A percentile compares a stretch with the other conserved stretches of the same genome.
Evolutionary conservation across 352 stramenopile species (phyloP).

Genomic region (Pythium aquatile): DNA sequence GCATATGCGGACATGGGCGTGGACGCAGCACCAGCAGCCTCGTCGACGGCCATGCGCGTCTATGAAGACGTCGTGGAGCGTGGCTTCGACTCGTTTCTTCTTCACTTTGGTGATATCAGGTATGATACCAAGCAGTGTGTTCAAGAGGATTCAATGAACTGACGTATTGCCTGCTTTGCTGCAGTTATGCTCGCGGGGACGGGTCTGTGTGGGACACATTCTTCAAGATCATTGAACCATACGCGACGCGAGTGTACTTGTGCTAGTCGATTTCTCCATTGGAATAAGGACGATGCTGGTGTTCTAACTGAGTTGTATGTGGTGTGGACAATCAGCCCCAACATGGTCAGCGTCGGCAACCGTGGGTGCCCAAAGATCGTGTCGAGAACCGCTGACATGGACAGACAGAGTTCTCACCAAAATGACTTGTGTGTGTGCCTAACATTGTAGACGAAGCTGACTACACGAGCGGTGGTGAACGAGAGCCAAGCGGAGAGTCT

Average conservation of each 20-base stretch:
- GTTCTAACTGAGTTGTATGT: too few species aligned
- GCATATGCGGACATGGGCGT: conserved; percentile 64
- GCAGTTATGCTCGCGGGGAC: conserved; percentile 63
- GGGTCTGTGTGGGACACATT: conserved; percentile 72
- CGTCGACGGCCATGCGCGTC: conserved; percentile 56
- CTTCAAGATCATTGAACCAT: conserved; percentile 69
- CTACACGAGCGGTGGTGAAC: conserved; percentile 51
- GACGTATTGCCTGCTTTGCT: not conserved
- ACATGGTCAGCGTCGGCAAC: conserved; percentile 81
- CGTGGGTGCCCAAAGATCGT: conserved; percentile 33
- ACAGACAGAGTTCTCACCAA: too few species aligned
- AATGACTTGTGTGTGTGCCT: too few species aligned
- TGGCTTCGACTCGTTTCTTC: conserved; percentile 67
- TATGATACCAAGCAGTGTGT: conserved; percentile 13
- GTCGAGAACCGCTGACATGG: too few species aligned
- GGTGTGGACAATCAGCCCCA: conserved; percentile 33
- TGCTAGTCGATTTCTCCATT: not conserved
- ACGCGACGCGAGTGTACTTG: conserved; percentile 59
- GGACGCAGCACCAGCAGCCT: conserved; percentile 41
- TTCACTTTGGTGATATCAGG: conserved; percentile 81
- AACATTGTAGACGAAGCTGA: conserved; percentile 61
- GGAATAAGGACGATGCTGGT: not conserved
- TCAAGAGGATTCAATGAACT: not conserved
- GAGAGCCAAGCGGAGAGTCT: conserved; percentile 52
- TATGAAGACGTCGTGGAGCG: conserved; percentile 48